Base-by-base conservation (phyloP, 768 basidiomycete species). In the Russula emetica region DNA sequence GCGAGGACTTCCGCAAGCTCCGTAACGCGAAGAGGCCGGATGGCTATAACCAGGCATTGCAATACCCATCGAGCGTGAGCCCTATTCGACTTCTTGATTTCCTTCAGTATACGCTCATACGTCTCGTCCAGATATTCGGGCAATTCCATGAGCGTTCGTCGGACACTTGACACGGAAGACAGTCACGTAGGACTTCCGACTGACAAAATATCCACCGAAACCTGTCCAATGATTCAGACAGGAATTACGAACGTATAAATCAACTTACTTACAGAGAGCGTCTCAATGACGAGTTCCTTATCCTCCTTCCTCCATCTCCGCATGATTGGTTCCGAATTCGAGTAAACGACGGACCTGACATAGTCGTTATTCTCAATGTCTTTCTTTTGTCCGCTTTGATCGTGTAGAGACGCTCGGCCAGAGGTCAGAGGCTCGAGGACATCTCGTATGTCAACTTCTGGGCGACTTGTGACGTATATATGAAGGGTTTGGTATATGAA, bases 401-500 rank as follows among this genome's bases (percentile, higher is more conserved):
- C 53, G 2, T 61, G 44, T 1, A 61, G 34, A 2, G 16, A 49
- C 14, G 55, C 8, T 0, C 5, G 22, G 16, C 32, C 8, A 9
- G 22, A 36, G 1, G 44, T 18, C 5, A 61, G 34, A 24, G 52
- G 60, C 10, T 38, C 24, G 1, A 61, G 30, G 26, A n/a, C 1
- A 20, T 24, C 10, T 36, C 24, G 53, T 3, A 61, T 49, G 54
- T 62, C 61, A 5, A 38, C 1, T 49, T 56, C 54, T 1, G 55
- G 49, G 16, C 62, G 57, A 24, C 57, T 53, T 32, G 49, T 52
- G 11, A 58, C 38, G 8, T 49, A 58, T 6, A 63, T 20, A 13
- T 6, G 62, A 2, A 42, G 24, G 24, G 28, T 44, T 44, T 28
- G 28, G 55, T 1, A 9, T 32, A 7, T 18, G 38, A 28, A 44